phyloP scores from a whole-genome alignment of 768 basidiomycete species.

The Tylopilus rubrobrunneus region DNA sequence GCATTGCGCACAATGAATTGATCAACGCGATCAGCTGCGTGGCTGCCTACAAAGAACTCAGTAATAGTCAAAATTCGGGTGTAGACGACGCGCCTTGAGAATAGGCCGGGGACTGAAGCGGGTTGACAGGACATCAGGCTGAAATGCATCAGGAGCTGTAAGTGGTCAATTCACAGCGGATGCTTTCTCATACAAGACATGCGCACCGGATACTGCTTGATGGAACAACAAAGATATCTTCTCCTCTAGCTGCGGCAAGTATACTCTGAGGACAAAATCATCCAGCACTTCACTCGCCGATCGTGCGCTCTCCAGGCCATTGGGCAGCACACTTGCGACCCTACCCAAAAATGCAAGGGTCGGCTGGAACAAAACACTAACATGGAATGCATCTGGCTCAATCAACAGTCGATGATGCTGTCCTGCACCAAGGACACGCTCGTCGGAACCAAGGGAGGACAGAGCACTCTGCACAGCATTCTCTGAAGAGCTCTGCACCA shows the following conservation, averaged over 20 bases:
- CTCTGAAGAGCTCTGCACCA: conserved; percentile 70
- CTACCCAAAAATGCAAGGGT: conserved; percentile 81
- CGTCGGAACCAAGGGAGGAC: conserved; percentile 62
- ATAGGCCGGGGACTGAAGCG: conserved; percentile 70
- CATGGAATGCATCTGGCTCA: conserved; percentile 90
- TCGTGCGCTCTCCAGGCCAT: conserved; percentile 60
- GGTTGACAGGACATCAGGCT: conserved; percentile 67
- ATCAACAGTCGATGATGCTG: conserved; percentile 85
- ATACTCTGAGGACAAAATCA: conserved; percentile 89
- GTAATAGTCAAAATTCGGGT: not conserved
- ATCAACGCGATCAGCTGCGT: conserved; percentile 85
- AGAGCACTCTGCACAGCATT: conserved; percentile 58
- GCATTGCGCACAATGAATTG: conserved; percentile 89
- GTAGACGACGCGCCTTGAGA: conserved; percentile 53
- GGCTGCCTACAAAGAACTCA: conserved; percentile 54
- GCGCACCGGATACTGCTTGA: conserved; percentile 70
- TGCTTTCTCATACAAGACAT: not conserved
- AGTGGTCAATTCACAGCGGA: conserved; percentile 2
- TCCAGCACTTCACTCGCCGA: conserved; percentile 75
- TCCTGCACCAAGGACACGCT: conserved; percentile 65
- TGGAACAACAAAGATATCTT: conserved; percentile 87
- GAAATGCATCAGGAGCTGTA: conserved; percentile 81
- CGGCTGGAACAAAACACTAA: conserved; percentile 91
- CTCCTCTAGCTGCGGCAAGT: conserved; percentile 93
- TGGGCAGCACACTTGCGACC: conserved; percentile 67